Percentiles rank a stretch among this genome's conserved stretches.
Conservation (phyloP, 495 filamentous ascomycete genomes). For the Penicillium nucicola region DNA sequence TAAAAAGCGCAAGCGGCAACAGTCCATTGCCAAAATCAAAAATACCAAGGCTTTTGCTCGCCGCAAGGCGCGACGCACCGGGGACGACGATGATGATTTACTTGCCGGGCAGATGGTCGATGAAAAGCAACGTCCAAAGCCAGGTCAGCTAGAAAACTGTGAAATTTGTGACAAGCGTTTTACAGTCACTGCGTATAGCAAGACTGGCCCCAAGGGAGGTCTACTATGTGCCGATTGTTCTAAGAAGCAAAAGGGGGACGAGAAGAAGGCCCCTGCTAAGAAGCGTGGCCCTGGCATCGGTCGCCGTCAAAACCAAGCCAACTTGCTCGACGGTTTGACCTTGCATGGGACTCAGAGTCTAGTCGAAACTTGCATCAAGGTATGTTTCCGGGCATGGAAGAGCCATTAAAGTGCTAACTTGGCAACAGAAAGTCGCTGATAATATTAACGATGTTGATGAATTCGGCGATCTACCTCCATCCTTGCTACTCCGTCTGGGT, state of each 20-base stretch:
- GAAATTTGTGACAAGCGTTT: conserved; percentile 84
- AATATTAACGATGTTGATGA: conserved; percentile 81
- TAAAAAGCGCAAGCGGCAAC: conserved; percentile 59
- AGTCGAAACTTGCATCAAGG: conserved; percentile 74
- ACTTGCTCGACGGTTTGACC: conserved; percentile 71
- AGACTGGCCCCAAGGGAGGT: conserved; percentile 75
- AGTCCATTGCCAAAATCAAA: conserved; percentile 74
- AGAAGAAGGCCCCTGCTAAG: conserved; percentile 59
- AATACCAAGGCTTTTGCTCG: conserved; percentile 66
- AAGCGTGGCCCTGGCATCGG: conserved; percentile 50
- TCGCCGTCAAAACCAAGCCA: conserved; percentile 72
- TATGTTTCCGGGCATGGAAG: conserved; percentile 12
- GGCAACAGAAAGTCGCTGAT: conserved; percentile 63
- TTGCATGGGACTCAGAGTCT: conserved; percentile 68
- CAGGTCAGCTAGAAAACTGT: conserved; percentile 88
- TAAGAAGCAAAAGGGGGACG: conserved; percentile 65
- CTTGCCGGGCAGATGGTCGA: conserved; percentile 55
- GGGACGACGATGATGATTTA: conserved; percentile 46
- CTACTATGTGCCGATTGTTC: conserved; percentile 83
- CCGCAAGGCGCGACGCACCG: conserved; percentile 49
- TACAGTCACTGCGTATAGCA: conserved; percentile 88
- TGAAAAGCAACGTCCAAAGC: conserved; percentile 60
- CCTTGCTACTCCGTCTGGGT: conserved; percentile 68
- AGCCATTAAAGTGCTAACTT: background rate
- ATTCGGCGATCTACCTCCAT: conserved; percentile 71